Conservation (phyloP, 2,329 filamentous ascomycete genomes). For the Aspergillus sp. region DNA sequence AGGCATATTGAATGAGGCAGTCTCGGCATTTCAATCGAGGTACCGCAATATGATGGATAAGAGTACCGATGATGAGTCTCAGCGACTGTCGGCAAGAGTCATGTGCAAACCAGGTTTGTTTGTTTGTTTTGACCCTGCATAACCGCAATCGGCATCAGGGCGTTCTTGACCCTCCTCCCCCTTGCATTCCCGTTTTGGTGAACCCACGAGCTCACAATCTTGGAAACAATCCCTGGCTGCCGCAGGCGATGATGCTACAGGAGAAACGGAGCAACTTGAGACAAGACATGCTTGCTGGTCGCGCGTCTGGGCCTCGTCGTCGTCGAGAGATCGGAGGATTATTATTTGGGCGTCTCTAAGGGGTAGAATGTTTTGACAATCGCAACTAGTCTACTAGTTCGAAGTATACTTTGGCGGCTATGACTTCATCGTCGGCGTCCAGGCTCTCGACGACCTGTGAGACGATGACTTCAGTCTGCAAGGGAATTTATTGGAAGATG, state of each 20-base stretch:
- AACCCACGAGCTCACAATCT: slow-evolving; percentile 12
- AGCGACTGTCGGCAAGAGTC: not conserved
- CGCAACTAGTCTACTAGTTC: not conserved
- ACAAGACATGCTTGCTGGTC: not conserved
- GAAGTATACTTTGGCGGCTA: not conserved
- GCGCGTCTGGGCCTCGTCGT: not conserved
- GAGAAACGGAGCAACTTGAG: not conserved
- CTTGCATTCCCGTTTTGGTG: slow-evolving; percentile 21
- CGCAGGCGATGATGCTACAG: not conserved
- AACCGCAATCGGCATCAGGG: slow-evolving; percentile 15
- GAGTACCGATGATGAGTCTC: not conserved
- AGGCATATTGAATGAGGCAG: not conserved
- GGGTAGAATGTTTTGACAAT: slow-evolving; percentile 2
- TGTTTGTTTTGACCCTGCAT: slow-evolving; percentile 21
- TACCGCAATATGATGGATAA: not conserved
- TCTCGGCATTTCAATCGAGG: not conserved
- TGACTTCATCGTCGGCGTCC: not conserved
- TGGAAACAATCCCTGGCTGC: slow-evolving; percentile 19
- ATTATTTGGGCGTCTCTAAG: not conserved
- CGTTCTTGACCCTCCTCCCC: slow-evolving; percentile 14
- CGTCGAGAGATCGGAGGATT: not conserved
- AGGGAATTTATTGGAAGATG: not conserved
- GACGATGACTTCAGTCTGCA: not conserved
- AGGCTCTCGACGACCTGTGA: not conserved
- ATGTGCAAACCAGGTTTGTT: not conserved